Percentiles rank a stretch among this genome's conserved stretches.
Evolutionary conservation across 257 asterid genomes (phyloP).

Genomic region (Primulina huaijiensis): DNA sequence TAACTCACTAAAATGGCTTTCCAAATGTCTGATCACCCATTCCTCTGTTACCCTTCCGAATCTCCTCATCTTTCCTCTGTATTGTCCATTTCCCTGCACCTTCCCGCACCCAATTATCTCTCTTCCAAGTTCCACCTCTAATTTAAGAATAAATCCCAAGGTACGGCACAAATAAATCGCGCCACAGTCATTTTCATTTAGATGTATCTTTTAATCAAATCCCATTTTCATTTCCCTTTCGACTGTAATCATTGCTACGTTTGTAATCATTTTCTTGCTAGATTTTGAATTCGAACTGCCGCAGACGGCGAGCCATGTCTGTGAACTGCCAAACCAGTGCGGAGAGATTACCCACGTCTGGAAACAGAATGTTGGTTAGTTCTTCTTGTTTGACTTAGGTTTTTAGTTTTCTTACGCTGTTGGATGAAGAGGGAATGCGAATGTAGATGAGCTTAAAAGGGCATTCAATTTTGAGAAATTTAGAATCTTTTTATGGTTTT

Average conservation of each 20-base stretch:
- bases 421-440: not conserved
- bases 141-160: conserved; percentile 25
- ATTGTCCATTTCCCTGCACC: conserved; percentile 31
- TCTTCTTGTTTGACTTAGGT: not conserved
- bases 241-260: not conserved
- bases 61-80: conserved; percentile 27
- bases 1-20: conserved; percentile 32
- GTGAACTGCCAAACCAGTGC: conserved; percentile 47
- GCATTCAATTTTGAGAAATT: conserved; percentile 7
- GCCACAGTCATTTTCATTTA: conserved; percentile 1
- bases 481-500: conserved; percentile 8
- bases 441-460: not conserved
- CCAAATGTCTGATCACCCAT: conserved; percentile 22
- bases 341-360: conserved; percentile 46
- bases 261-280: conserved; percentile 17
- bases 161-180: conserved; percentile 21
- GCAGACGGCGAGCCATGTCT: conserved; percentile 37
- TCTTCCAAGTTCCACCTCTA: conserved; percentile 22
- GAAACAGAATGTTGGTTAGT: conserved; percentile 82
- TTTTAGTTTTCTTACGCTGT: not conserved
- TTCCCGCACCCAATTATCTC: conserved; percentile 37
- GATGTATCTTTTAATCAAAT: conserved; percentile 1
- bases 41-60: conserved; percentile 30
- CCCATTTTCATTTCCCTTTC: not conserved
- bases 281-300: conserved; percentile 31